phyloP scores from a whole-genome alignment of 2,329 filamentous ascomycete genomes.

The Alternaria sp. region DNA sequence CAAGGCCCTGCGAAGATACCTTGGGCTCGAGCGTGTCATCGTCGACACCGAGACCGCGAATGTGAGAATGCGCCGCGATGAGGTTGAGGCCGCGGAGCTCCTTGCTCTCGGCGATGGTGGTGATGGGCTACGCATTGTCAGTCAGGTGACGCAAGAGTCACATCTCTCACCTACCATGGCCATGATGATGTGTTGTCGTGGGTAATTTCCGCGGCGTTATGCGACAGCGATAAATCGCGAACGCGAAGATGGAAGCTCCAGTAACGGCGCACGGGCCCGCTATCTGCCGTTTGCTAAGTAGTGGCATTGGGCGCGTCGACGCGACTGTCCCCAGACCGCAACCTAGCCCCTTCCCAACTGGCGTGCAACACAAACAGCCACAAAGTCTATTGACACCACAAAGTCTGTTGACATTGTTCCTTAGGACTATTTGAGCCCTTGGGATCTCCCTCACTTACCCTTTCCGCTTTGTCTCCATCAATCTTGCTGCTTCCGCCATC shows the following conservation, averaged over 20 bases:
- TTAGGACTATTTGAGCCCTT: neutral
- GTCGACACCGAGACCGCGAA: constrained; percentile 94
- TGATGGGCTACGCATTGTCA: constrained; percentile 59
- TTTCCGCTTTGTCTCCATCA: no score
- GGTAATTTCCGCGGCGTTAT: constrained; percentile 11
- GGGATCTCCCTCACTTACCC: no score
- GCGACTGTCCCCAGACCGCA: neutral
- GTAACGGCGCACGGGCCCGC: constrained; percentile 15
- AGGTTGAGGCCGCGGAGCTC: constrained; percentile 96
- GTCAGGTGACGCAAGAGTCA: neutral
- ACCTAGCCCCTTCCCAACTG: neutral
- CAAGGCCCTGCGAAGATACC: constrained; percentile 85
- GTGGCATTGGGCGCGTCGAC: neutral
- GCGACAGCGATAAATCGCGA: constrained; percentile 30
- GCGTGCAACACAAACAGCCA: neutral
- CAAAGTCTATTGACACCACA: neutral
- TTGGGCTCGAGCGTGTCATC: constrained; percentile 89
- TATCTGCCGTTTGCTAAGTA: neutral
- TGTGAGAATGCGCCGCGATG: constrained; percentile 98
- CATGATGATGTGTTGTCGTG: constrained; percentile 34
- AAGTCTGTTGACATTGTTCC: neutral
- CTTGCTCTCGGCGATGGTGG: constrained; percentile 92
- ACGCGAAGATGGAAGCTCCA: constrained; percentile 26
- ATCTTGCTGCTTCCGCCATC: neutral
- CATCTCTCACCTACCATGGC: constrained; percentile 39